Evolutionary conservation across 2,329 filamentous ascomycete genomes (phyloP), one percentile per base, ranked within the genome.

Genomic region (Onygena corvina): DNA sequence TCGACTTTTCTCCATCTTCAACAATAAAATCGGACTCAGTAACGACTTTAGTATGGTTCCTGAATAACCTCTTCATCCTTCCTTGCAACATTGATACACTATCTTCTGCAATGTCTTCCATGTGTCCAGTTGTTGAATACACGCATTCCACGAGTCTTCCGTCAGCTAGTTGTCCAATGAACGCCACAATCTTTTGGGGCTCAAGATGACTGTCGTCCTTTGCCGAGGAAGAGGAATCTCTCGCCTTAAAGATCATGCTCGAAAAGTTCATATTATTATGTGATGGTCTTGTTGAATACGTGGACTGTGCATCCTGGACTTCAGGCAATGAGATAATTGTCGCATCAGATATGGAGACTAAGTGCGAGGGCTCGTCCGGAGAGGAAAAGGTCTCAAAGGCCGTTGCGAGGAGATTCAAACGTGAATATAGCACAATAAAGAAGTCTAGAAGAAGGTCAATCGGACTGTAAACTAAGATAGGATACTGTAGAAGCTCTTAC

Each of bases 381-480:
- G 57, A 49, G 35, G 56, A 52, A 4, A 62, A 58, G 58, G 61
- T 60, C 31, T 61, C 59, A 52, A 68, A 64, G 34, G 51, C 53
- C 45, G 64, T 54, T 20, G 61, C 60, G 16, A 70, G 51, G 30
- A 53, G 50, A 47, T 62, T 68, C 8, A 66, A 58, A 27, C 58
- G 60, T n/a, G 69, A 71, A 54, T 63, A 70, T 8, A 72, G 42
- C 30, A 69, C 53, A 12, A 71, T 51, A 46, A 64, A 63, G 16
- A 66, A 56, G 42, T 63, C 67, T 70, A 27, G 47, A 46, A 49
- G 31, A 54, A 45, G 53, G 23, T 35, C 11, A 35, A 16, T 35
- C 29, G 35, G 18, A 35, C 27, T 30, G 25, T 46, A 36, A 31
- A 3, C 11, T 38, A 25, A 4, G 8, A 11, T n/a, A 30, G 27